Conservation (phyloP, 345 rosid species). For the Populus nigra region DNA sequence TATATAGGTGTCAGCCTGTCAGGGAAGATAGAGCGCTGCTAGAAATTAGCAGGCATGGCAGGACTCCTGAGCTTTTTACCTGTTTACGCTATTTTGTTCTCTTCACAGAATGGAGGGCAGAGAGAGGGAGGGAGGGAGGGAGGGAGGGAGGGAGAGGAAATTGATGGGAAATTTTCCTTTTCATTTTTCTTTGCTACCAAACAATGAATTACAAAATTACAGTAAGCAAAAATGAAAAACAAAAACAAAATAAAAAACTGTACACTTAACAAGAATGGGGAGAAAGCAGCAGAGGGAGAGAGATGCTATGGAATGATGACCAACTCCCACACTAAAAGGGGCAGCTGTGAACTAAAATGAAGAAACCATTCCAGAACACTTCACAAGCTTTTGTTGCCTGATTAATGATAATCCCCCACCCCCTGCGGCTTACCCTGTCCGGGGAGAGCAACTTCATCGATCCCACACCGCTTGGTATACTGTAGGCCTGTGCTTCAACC, state of each 20-base stretch:
- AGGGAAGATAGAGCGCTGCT: not conserved
- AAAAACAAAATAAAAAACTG: not conserved
- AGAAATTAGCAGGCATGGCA: not conserved
- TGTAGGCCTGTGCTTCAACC: constrained; percentile 81
- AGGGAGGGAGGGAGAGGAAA: too few relatives aligned
- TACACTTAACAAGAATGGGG: not conserved
- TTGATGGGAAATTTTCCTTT: constrained; percentile 2
- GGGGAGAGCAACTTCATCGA: constrained; percentile 26
- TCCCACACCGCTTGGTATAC: constrained; percentile 79
- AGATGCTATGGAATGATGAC: constrained; percentile 40
- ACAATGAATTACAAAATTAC: constrained; percentile 43
- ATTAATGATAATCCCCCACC: constrained; percentile 9
- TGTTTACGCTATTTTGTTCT: not conserved
- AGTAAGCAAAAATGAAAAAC: not conserved
- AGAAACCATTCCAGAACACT: constrained; percentile 45
- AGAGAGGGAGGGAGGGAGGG: too few relatives aligned
- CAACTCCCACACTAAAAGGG: constrained; percentile 36
- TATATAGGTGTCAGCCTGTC: not conserved
- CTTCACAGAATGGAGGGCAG: not conserved
- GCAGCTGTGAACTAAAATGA: constrained; percentile 36
- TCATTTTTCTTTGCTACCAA: constrained; percentile 22
- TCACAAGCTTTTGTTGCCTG: not conserved
- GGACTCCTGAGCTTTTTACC: not conserved
- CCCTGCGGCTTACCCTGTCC: constrained; percentile 15
- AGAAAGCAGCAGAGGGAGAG: not conserved